Base-by-base conservation (phyloP, 495 filamentous ascomycete species). In the Talaromyces wortmannii region DNA sequence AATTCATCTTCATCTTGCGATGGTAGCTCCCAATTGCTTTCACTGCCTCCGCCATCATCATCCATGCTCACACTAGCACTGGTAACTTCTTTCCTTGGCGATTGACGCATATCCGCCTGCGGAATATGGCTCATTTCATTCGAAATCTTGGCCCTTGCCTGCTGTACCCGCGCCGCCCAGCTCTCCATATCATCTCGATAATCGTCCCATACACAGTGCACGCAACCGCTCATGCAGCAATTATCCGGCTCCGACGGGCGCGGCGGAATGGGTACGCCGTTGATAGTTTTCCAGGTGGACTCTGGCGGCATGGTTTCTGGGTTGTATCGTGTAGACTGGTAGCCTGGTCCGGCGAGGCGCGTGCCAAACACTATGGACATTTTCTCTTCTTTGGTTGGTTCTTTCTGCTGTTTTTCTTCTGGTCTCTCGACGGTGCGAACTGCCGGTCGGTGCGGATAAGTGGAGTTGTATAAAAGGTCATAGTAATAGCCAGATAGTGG, bases 201-300 rank as follows among this genome's bases (percentile, higher is more conserved):
- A 45, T 79, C 75, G 67, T 97, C 92, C 92, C 92, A 98, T 10
- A 96, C 92, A 67, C 94, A 98, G 66, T 97, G 92, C 31, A 96
- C 92, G 67, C 94, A 98, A 30, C 94, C 94, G 61, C 86, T 90
- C 94, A 97, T 98, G 72, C 94, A 98, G 80, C 94, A 98, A 69
- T 97, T 96, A 67, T 97, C 94, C 12, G 94, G 94, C 67, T 98
- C 94, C 51, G 83, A 79, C 7, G 94, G 94, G 12, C 80, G 77
- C 15, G 91, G 91, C 10, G 91, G 92, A 4, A 96, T 87, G 54
- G 81, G 74, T 10, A 96, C 81, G 30, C 92, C 92, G 11, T 90
- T 90, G 58, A 96, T 72, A 13, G 82, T 76, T 45, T 76, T 79
- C 73, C 75, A 77, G 15, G 61, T 66, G n/a, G 69, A 65, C 52